Conservation (phyloP, 805 yeast species). For the Vanderwaltozyma verrucispora region DNA sequence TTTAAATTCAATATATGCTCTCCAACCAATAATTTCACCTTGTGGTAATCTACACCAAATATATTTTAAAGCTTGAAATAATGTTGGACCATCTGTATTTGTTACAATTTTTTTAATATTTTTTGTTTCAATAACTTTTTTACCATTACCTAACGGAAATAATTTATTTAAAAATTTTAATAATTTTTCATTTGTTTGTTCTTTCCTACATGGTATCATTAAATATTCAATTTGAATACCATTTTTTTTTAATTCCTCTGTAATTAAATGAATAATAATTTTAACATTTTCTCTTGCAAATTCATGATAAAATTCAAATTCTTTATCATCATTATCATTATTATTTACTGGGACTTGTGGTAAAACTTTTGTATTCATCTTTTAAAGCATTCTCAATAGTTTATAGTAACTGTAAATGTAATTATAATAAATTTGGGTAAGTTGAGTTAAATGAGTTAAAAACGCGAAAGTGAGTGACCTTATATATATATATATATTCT, state of each 20-base stretch:
- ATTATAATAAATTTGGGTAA: neutral
- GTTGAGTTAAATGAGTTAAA: no score
- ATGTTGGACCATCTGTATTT: conserved; percentile 54
- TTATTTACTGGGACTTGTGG: neutral
- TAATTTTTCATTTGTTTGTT: conserved; percentile 50
- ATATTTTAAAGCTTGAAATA: conserved; percentile 67
- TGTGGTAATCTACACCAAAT: conserved; percentile 81
- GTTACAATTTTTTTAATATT: conserved; percentile 32
- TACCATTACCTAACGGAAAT: conserved; percentile 46
- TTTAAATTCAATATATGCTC: conserved; percentile 61
- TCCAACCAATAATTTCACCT: conserved; percentile 78
- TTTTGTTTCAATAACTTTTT: conserved; percentile 35
- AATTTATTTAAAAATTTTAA: conserved; percentile 45
- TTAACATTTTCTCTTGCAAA: conserved; percentile 58
- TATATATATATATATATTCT: no score
- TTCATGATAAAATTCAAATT: conserved; percentile 32
- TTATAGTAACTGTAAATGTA: neutral
- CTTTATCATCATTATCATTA: conserved; percentile 15
- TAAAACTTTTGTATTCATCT: conserved; percentile 1
- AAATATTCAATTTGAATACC: conserved; percentile 67
- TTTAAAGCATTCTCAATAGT: neutral
- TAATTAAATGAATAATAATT: conserved; percentile 56
- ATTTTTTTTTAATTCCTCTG: conserved; percentile 58
- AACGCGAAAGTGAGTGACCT: no score
- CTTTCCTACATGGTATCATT: conserved; percentile 68